Evolutionary conservation across 352 stramenopile genomes (phyloP), one percentile per base, ranked within the genome.

Genomic region (Phytophthora pini): DNA sequence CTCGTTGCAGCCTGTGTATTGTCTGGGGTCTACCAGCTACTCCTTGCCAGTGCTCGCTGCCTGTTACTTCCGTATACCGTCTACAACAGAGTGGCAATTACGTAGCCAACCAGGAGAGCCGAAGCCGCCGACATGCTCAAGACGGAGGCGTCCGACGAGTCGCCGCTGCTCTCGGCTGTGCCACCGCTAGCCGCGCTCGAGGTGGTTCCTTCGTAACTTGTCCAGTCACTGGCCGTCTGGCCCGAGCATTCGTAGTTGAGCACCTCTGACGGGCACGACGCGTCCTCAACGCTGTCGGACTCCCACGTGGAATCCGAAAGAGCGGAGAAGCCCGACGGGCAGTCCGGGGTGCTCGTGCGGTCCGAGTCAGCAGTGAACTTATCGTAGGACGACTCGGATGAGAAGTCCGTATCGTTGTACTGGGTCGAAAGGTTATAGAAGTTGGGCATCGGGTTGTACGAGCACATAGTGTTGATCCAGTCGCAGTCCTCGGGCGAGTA

Each of bases 361-460:
- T 49, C 55, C 15, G 61, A 68, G 17, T 72, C 72, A 11, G 61
- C 52, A 10, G 62, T 73, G 61, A 87, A 86, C 13, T 54, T 48
- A 20, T 22, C 12, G 64, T 88, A 88, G 26, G 54, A 62, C 13
- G 57, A 62, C 64, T 74, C 53, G 5, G 67, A 60, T n/a, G 70
- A 79, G 40, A 73, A 77, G 62, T 85, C 62, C 0, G 75, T 80
- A 22, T 63, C 50, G 87, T 82, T 87, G 69, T 89, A 94, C 59
- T 87, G 52, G 22, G 60, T 62, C 9, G 75, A 63, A 7, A 97
- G 68, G 53, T 70, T 72, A 24, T 94, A 51, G 74, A 84, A 96
- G 63, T 94, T 93, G 20, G 88, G 90, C 79, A 93, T 94, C 24
- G 60, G 68, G 22, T 83, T 84, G 56, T 85, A 97, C n/a, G 55